Evolutionary conservation across 305 asterid genomes (phyloP).

Genomic region (Lippia alba): DNA sequence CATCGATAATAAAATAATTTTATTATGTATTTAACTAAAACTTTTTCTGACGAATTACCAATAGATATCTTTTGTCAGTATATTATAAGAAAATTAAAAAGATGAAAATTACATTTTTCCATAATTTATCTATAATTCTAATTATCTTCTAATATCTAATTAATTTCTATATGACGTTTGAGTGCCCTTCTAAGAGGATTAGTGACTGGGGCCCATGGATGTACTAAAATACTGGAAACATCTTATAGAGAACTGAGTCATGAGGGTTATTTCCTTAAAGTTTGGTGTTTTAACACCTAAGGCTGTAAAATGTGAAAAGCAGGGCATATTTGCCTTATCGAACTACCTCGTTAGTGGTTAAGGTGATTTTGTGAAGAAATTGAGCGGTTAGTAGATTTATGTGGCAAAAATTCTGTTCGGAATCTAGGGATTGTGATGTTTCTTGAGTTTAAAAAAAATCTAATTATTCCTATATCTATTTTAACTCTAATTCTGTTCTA

Average conservation of each 20-base stretch:
- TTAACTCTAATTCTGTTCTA: too few species aligned
- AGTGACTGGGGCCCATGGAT: constrained; percentile 44
- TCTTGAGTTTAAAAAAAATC: not conserved
- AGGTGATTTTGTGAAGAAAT: constrained; percentile 1
- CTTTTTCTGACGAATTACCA: too few species aligned
- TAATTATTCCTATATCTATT: too few species aligned
- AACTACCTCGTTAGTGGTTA: not conserved
- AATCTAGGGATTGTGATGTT: not conserved
- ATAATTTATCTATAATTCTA: too few species aligned
- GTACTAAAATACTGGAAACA: constrained; percentile 34
- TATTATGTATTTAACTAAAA: too few species aligned
- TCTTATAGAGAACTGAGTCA: too few species aligned
- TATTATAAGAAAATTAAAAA: too few species aligned
- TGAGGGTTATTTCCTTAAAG: too few species aligned
- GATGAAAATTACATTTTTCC: too few species aligned
- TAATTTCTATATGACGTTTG: constrained; percentile 43
- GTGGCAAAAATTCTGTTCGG: not conserved
- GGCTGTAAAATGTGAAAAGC: not conserved
- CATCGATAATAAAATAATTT: too few species aligned
- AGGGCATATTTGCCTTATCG: not conserved
- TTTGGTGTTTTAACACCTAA: not conserved
- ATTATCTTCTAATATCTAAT: too few species aligned
- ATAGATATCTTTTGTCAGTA: too few species aligned
- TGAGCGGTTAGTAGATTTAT: not conserved
- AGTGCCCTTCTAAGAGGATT: constrained; percentile 48